A percentile compares a stretch with the other conserved stretches of the same genome.
phyloP scores from a whole-genome alignment of 371 early-diverging fungal genomes.

The Haplosporangium sp. region DNA sequence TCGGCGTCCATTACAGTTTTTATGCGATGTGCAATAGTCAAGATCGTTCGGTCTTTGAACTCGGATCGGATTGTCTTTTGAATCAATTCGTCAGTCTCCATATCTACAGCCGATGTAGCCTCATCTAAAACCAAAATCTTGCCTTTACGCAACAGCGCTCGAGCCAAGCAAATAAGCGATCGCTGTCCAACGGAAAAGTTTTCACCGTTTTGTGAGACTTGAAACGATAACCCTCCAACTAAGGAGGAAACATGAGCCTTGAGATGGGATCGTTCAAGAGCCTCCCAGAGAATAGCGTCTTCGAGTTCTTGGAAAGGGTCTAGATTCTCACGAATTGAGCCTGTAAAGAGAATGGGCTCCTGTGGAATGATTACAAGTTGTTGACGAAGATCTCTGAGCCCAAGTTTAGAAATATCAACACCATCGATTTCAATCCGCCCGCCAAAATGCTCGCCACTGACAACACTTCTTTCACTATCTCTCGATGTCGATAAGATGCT shows the following conservation, averaged over 20 bases:
- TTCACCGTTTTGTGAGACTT: conserved; percentile 1
- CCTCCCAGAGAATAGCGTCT: background rate
- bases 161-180: background rate
- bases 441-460: background rate
- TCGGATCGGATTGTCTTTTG: conserved; percentile 2
- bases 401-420: background rate
- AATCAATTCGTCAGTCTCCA: conserved; percentile 6
- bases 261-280: conserved; percentile 3
- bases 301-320: background rate
- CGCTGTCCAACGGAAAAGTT: conserved; percentile 1
- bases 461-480: background rate
- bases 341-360: background rate
- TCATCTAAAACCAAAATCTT: conserved; percentile 2
- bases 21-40: conserved; percentile 3
- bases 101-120: conserved; percentile 3
- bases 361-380: background rate
- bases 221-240: background rate
- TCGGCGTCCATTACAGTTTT: conserved; percentile 6
- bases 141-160: conserved; percentile 2
- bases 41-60: background rate
- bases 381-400: background rate
- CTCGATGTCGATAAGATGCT: no score
- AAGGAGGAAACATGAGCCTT: background rate
- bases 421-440: background rate
- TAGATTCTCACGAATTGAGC: background rate